Evolutionary conservation across 1,139 yeast genomes (phyloP), one percentile per base, ranked within the genome.

Genomic region (Pichiaceae sp.): DNA sequence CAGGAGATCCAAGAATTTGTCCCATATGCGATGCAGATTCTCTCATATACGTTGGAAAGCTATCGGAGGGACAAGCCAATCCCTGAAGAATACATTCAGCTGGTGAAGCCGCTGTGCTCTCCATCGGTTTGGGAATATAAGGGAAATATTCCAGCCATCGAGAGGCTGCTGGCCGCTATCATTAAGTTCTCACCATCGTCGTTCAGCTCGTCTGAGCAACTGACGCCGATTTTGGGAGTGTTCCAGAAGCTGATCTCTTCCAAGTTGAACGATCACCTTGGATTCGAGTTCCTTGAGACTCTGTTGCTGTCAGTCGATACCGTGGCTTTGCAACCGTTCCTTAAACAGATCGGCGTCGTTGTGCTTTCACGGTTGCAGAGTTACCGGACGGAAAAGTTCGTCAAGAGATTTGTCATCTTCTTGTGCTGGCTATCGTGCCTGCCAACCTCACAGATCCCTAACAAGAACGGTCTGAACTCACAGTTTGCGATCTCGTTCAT

Each of bases 111-210:
- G 0, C 65, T 93, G 29, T 66, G 93, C 55, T 75, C 95, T 2
- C 97, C 98, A 15, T 60, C 78, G 5, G 78, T 87, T 30, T 93
- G 98, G 98, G 97, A 91, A 56, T 75, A 75, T 42, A 72, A 78
- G 48, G 98, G 98, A 17, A 91, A 91, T 51, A 77, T 89, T 31
- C 98, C 98, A 1, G 96, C 96, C 3, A 75, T 91, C 17, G 82
- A 94, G 0, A 72, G 95, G 47, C 66, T 91, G 38, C 63, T 93
- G 38, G 72, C 78, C 40, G 78, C 89, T 3, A 78, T 91, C 24
- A 66, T 91, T 31, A 65, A 66, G 32, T 78, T 72, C 35, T 87
- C 86, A 39, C 71, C 80, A 2, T 42, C 57, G 1, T 62, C 68
- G 0, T 80, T 78, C 45, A 57, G 65, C 6, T 64, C 64, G 35